phyloP scores from a whole-genome alignment of 129 eudicot species.

The Dittrichia graveolens region DNA sequence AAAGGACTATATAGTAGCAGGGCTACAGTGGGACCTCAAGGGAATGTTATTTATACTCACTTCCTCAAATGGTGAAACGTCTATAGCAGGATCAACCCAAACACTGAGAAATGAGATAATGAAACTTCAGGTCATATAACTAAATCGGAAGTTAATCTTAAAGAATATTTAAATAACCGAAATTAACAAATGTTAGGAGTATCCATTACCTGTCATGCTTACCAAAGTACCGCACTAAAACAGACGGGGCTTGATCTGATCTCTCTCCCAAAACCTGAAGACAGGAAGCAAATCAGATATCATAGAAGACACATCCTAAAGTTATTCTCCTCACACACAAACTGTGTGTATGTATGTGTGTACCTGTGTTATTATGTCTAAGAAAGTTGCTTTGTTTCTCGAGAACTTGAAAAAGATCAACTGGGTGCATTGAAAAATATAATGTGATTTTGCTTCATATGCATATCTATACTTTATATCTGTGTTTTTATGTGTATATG shows the following conservation, averaged over 20 bases:
- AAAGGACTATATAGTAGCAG: not conserved
- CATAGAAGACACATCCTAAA: not conserved
- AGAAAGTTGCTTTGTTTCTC: not conserved
- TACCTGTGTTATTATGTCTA: slow-evolving; percentile 6
- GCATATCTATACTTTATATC: not conserved
- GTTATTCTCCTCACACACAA: slow-evolving; percentile 12
- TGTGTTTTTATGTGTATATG: slow-evolving; percentile 1
- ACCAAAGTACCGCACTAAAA: slow-evolving; percentile 42
- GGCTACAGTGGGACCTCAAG: no score
- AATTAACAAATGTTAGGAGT: not conserved
- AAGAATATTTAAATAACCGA: not conserved
- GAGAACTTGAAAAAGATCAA: not conserved
- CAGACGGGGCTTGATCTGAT: slow-evolving; percentile 15
- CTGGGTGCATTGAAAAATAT: not conserved
- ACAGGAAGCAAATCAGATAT: not conserved
- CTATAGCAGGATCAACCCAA: slow-evolving; percentile 44
- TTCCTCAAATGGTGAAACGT: slow-evolving; percentile 43
- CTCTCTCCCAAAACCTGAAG: slow-evolving; percentile 30
- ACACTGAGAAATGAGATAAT: slow-evolving; percentile 29
- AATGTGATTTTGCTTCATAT: not conserved
- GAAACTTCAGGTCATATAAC: not conserved
- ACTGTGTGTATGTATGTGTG: slow-evolving; percentile 2
- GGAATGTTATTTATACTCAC: slow-evolving; percentile 27
- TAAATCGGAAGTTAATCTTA: not conserved
- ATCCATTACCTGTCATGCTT: slow-evolving; percentile 41